phyloP scores from a whole-genome alignment of 768 basidiomycete species.

The Imleria badia region DNA sequence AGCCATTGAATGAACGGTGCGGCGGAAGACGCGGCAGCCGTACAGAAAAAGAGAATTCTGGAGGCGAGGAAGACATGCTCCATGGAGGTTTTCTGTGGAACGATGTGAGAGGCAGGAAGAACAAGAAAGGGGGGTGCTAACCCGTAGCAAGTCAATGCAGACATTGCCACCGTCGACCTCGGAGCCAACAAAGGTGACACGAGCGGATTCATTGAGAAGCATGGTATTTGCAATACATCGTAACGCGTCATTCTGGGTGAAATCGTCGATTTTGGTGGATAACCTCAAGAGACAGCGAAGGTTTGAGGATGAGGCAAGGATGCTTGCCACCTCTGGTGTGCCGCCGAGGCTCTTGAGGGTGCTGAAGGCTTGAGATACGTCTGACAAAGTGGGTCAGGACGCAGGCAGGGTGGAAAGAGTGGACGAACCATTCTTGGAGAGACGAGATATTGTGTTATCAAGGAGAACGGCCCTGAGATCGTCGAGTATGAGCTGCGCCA shows the following conservation, averaged over 20 bases:
- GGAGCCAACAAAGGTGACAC: conserved; percentile 53
- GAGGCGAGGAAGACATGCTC: conserved; percentile 74
- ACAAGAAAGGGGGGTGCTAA: conserved; percentile 27
- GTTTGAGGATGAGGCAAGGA: conserved; percentile 55
- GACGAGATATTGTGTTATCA: conserved; percentile 43
- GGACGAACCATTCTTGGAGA: conserved; percentile 55
- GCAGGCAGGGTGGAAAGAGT: neutral
- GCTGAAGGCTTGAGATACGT: conserved; percentile 63
- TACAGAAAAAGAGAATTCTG: conserved; percentile 74
- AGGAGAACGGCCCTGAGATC: conserved; percentile 48
- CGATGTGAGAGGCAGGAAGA: conserved; percentile 3
- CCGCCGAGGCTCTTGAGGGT: conserved; percentile 77
- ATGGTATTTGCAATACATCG: conserved; percentile 79
- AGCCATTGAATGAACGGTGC: conserved; percentile 50
- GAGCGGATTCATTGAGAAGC: conserved; percentile 63
- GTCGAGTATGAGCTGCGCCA: conserved; percentile 57
- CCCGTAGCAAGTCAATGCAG: conserved; percentile 59
- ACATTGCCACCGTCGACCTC: conserved; percentile 64
- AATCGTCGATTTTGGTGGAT: conserved; percentile 52
- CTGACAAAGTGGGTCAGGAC: conserved; percentile 36
- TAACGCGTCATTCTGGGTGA: conserved; percentile 64
- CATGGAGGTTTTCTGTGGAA: conserved; percentile 55
- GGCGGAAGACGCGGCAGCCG: conserved; percentile 51
- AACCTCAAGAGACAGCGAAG: conserved; percentile 55
- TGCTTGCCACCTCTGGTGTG: conserved; percentile 62